Evolutionary conservation across 75 land plant species (phyloP).

Genomic region (Selaginella tamariscina): DNA sequence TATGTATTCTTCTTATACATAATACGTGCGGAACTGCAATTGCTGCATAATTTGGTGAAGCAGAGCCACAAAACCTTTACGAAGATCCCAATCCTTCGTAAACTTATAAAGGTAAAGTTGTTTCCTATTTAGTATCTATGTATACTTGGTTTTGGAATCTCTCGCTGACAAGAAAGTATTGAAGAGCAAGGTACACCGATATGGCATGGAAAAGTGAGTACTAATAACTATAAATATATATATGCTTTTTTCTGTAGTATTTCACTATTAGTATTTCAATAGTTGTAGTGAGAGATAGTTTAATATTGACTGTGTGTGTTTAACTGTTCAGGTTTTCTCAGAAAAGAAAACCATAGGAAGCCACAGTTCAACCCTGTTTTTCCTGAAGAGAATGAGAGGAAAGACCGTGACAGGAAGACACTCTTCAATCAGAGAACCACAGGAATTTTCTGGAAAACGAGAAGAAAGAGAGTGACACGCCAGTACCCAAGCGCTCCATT

Average conservation of each 20-base stretch:
- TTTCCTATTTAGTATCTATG: not conserved
- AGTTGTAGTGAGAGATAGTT: not conserved
- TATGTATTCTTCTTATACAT: not conserved
- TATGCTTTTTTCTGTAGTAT: too few relatives aligned
- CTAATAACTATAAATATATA: not conserved
- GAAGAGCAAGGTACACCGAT: slow-evolving; percentile 43
- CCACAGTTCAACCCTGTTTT: too few relatives aligned
- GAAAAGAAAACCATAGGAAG: not conserved
- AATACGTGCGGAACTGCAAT: slow-evolving; percentile 54
- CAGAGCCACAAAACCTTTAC: slow-evolving; percentile 44
- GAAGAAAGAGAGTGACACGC: too few relatives aligned
- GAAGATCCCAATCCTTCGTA: slow-evolving; percentile 59
- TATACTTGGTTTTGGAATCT: slow-evolving; percentile 47
- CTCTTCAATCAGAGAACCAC: too few relatives aligned
- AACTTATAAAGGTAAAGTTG: slow-evolving; percentile 51
- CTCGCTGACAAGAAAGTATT: slow-evolving; percentile 44
- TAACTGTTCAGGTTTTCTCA: not conserved
- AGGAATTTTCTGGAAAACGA: too few relatives aligned
- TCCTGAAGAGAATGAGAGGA: too few relatives aligned
- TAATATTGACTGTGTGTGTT: not conserved
- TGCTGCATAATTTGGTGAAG: slow-evolving; percentile 70
- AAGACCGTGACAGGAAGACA: too few relatives aligned
- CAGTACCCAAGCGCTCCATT: too few relatives aligned
- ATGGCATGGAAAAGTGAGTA: slow-evolving; percentile 53
- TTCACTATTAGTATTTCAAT: too few relatives aligned